Evolutionary conservation across 2,329 filamentous ascomycete genomes (phyloP).

Genomic region (Fusarium drepaniforme): DNA sequence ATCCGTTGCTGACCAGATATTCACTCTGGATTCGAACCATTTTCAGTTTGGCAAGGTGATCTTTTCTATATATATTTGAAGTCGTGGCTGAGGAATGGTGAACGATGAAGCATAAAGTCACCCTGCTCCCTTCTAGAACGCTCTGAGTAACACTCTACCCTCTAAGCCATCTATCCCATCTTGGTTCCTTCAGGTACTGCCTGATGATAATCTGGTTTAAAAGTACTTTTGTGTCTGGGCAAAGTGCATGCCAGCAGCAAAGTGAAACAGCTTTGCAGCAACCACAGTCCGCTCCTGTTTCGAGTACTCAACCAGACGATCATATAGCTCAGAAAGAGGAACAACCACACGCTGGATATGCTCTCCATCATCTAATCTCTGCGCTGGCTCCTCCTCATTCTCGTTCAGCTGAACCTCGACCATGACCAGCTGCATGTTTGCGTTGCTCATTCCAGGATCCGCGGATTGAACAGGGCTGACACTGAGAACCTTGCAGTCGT

Average conservation of each 20-base stretch:
- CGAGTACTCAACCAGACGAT: constrained; percentile 41
- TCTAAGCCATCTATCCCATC: background rate
- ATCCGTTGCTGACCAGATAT: background rate
- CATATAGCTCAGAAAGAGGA: constrained; percentile 40
- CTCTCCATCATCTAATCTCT: constrained; percentile 42
- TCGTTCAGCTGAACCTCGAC: constrained; percentile 40
- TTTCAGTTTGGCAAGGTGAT: too few species aligned
- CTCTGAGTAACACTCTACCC: background rate
- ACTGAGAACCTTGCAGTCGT: constrained; percentile 38
- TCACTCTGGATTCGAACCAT: background rate
- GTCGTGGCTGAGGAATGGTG: background rate
- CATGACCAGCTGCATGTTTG: constrained; percentile 45
- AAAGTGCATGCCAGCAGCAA: constrained; percentile 46
- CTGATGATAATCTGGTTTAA: background rate
- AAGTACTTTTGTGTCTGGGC: constrained; percentile 45
- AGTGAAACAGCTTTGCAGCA: constrained; percentile 44
- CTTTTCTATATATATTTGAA: background rate
- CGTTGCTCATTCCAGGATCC: constrained; percentile 43
- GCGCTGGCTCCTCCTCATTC: constrained; percentile 36
- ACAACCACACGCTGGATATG: constrained; percentile 41
- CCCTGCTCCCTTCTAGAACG: background rate
- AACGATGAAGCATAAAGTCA: background rate
- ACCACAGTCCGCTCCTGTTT: constrained; percentile 41
- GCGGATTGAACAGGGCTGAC: constrained; percentile 40
- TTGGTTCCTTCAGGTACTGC: background rate